Evolutionary conservation across 345 rosid species (phyloP).

Genomic region (Populus deltoides): DNA sequence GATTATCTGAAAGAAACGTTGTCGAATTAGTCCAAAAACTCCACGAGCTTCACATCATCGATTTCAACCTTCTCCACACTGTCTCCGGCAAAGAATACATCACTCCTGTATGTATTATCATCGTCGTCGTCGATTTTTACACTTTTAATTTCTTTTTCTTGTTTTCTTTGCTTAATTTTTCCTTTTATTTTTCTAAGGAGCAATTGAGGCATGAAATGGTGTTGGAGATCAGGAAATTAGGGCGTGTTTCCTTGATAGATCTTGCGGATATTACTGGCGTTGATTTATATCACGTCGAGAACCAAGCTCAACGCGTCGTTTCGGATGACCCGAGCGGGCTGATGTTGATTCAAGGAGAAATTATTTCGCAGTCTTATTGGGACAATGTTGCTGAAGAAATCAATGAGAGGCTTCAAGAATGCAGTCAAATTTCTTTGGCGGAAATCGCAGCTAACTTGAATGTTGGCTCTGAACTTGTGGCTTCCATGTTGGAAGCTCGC

Average conservation of each 20-base stretch:
- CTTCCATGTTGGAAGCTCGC: conserved; percentile 83
- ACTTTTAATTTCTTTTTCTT: background rate
- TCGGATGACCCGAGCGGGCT: conserved; percentile 44
- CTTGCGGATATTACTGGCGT: conserved; percentile 78
- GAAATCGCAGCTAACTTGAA: conserved; percentile 86
- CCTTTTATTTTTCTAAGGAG: conserved; percentile 38
- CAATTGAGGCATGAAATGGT: conserved; percentile 75
- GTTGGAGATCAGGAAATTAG: conserved; percentile 54
- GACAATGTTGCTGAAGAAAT: conserved; percentile 88
- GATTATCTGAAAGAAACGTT: conserved; percentile 87
- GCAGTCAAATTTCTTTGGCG: conserved; percentile 86
- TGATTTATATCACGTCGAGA: conserved; percentile 92
- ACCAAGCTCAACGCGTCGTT: conserved; percentile 68
- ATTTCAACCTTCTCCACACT: conserved; percentile 97
- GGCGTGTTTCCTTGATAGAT: conserved; percentile 88
- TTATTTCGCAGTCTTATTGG: conserved; percentile 90
- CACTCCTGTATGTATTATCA: conserved; percentile 52
- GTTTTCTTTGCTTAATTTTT: background rate
- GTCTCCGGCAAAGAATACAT: conserved; percentile 94
- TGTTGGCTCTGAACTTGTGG: conserved; percentile 78
- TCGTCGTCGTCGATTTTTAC: background rate
- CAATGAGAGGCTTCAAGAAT: conserved; percentile 93
- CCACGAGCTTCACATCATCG: conserved; percentile 82
- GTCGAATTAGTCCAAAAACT: conserved; percentile 97
- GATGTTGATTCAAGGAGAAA: conserved; percentile 79